Conservation (phyloP, 176 grass and related monocot genomes). For the Eragrostis nindensis region DNA sequence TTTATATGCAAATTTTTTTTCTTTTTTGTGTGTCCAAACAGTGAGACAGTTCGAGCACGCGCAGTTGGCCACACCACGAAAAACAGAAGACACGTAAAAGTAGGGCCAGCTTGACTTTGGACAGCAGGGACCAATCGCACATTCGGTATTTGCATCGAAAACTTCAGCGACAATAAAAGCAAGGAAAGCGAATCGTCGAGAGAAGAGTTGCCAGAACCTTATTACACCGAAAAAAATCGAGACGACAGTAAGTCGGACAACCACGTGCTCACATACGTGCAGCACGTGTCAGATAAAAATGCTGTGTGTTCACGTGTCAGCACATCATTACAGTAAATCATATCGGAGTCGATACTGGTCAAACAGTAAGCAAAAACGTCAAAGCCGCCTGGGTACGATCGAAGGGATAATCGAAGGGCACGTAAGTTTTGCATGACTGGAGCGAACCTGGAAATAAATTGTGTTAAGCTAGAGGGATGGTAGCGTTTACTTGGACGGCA, state of each 20-base stretch:
- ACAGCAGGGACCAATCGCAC: not conserved
- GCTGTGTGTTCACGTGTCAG: not conserved
- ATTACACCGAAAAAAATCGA: no score
- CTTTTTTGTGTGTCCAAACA: no score
- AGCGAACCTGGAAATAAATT: not conserved
- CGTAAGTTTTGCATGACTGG: not conserved
- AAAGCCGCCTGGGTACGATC: not conserved
- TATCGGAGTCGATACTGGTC: not conserved
- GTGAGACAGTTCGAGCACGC: not conserved
- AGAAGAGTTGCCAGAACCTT: no score
- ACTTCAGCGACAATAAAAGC: not conserved
- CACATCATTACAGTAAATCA: not conserved
- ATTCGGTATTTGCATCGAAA: not conserved
- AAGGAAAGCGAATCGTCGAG: not conserved
- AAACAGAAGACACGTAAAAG: not conserved
- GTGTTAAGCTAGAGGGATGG: not conserved
- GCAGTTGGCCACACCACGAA: not conserved
- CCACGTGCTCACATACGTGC: not conserved
- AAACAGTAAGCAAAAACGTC: not conserved
- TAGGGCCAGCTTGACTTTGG: conserved; percentile 11
- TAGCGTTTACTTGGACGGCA: not conserved
- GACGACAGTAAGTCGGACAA: no score
- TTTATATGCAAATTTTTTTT: no score
- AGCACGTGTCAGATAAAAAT: not conserved
- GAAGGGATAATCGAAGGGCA: not conserved